Percentiles rank a stretch among this genome's conserved stretches.
Conservation (phyloP, 2,329 filamentous ascomycete genomes). For the Aureobasidium sp. region DNA sequence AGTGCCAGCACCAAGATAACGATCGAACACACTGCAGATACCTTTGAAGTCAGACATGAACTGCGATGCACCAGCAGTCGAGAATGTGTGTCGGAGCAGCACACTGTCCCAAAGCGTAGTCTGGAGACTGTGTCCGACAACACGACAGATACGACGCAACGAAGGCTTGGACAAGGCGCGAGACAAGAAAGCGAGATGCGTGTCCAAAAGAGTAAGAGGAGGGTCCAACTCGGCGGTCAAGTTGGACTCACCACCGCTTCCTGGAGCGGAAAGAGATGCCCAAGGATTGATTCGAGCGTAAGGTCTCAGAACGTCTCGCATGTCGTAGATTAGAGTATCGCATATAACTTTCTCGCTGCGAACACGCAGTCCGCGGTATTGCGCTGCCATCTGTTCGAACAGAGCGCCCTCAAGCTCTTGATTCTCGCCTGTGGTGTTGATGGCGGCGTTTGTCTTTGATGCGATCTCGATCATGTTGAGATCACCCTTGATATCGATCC, state of each 20-base stretch:
- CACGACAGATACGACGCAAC: conserved; percentile 65
- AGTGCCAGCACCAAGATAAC: conserved; percentile 48
- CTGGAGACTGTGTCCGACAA: conserved; percentile 62
- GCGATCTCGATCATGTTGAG: conserved; percentile 71
- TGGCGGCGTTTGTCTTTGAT: conserved; percentile 61
- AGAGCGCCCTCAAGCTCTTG: conserved; percentile 59
- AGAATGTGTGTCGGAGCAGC: conserved; percentile 70
- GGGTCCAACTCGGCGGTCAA: conserved; percentile 31
- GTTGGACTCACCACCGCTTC: conserved; percentile 16
- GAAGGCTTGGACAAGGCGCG: conserved; percentile 62
- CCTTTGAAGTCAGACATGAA: conserved; percentile 66
- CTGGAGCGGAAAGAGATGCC: conserved; percentile 41
- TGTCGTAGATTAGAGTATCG: conserved; percentile 56
- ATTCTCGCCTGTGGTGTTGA: conserved; percentile 36
- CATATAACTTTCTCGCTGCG: conserved; percentile 67
- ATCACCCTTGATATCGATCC: conserved; percentile 50
- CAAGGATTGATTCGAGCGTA: conserved; percentile 47
- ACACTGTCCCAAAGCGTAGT: conserved; percentile 68
- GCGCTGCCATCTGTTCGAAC: conserved; percentile 83
- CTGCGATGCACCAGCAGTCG: conserved; percentile 71
- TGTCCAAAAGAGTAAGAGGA: conserved; percentile 57
- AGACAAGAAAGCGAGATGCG: conserved; percentile 66
- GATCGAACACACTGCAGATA: conserved; percentile 60
- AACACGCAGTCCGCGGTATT: conserved; percentile 63
- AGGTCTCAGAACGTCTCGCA: conserved; percentile 46